These are phyloP conservation scores for Penicillium canariense DNA, from an alignment of 495 filamentous ascomycete species.

Conservation along the genomic window DNA sequence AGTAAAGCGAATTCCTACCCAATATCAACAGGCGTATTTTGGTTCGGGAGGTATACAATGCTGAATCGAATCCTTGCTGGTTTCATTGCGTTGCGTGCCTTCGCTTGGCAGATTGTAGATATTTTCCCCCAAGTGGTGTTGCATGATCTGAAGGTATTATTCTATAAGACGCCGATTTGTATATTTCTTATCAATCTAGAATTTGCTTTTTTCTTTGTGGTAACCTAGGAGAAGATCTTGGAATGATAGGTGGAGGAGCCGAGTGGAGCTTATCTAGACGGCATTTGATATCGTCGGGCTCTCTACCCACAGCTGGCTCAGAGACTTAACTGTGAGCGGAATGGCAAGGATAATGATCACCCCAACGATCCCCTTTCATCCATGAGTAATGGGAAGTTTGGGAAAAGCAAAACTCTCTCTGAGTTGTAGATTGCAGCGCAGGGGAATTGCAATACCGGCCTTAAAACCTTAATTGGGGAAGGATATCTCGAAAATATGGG, in stretches of 20 bases:
- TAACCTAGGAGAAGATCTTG: slow-evolving; percentile 25
- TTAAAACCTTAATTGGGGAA: too few relatives aligned
- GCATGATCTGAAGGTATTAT: background rate
- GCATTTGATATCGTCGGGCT: slow-evolving; percentile 1
- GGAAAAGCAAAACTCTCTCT: too few relatives aligned
- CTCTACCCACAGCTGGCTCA: slow-evolving; percentile 4
- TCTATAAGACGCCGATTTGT: background rate
- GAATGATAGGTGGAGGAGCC: slow-evolving; percentile 27
- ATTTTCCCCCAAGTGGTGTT: background rate
- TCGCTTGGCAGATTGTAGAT: too few relatives aligned
- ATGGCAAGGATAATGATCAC: slow-evolving; percentile 22
- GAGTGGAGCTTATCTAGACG: slow-evolving; percentile 1
- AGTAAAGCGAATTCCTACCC: too few relatives aligned
- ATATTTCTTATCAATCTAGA: background rate
- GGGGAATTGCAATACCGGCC: too few relatives aligned
- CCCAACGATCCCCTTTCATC: slow-evolving; percentile 23
- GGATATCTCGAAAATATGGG: too few relatives aligned
- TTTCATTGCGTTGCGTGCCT: too few relatives aligned
- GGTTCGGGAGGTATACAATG: too few relatives aligned
- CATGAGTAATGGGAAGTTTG: too few relatives aligned
- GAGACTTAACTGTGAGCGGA: slow-evolving; percentile 19
- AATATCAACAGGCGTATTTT: too few relatives aligned
- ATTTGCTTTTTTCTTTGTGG: background rate
- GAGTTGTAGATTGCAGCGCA: too few relatives aligned
- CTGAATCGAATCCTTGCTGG: too few relatives aligned